Evolutionary conservation across 257 asterid species (phyloP).

Genomic region (Cinchona pubescens): DNA sequence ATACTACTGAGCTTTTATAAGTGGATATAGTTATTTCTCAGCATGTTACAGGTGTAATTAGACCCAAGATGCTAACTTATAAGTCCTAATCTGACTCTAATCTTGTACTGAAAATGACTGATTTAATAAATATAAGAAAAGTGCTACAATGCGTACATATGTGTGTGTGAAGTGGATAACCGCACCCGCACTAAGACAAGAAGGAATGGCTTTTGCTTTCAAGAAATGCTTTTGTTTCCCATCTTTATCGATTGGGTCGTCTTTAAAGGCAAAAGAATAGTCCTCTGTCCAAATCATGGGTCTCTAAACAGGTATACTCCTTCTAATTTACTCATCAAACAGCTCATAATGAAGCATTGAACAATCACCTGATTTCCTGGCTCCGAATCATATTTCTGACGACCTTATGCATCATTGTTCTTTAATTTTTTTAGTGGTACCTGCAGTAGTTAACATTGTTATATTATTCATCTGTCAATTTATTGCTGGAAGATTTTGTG

Average conservation of each 20-base stretch:
- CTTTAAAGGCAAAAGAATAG: slow-evolving; percentile 18
- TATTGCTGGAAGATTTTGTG: neutral
- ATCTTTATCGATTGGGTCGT: slow-evolving; percentile 4
- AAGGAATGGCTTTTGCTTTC: slow-evolving; percentile 14
- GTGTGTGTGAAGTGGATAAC: neutral
- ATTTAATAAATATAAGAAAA: neutral
- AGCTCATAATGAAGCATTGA: slow-evolving; percentile 18
- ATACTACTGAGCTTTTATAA: too few species aligned
- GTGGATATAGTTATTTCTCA: too few species aligned
- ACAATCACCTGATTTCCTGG: neutral
- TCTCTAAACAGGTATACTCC: slow-evolving; percentile 3
- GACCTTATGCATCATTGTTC: neutral
- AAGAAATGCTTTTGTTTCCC: slow-evolving; percentile 14
- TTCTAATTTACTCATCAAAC: slow-evolving; percentile 19
- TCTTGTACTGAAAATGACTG: neutral
- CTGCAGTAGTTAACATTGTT: neutral
- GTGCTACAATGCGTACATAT: neutral
- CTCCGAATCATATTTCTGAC: neutral
- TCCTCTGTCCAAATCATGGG: slow-evolving; percentile 3
- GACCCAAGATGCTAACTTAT: too few species aligned
- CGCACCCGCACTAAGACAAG: neutral
- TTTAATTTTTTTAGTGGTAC: neutral
- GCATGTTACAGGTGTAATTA: too few species aligned
- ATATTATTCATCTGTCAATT: neutral
- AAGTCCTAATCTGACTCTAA: neutral